Percentiles rank a stretch among this genome's conserved stretches.
Evolutionary conservation across 1,284 basidiomycete species (phyloP).

Genomic region (Leccinum cinnamomeum): DNA sequence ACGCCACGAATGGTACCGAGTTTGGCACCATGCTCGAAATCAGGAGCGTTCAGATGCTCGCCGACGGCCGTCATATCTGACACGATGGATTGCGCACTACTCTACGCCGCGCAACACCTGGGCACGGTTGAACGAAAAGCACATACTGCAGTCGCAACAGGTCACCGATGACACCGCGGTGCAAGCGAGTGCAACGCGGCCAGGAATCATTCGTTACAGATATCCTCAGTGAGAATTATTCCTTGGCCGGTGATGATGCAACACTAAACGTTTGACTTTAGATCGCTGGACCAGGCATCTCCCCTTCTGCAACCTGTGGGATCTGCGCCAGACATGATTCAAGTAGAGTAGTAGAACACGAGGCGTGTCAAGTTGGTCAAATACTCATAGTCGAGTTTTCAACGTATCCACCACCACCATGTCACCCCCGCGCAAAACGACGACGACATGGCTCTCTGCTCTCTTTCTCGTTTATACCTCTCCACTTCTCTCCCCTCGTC

Average conservation of each 20-base stretch:
- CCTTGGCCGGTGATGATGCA: not conserved
- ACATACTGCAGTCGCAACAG: constrained; percentile 51
- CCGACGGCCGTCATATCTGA: constrained; percentile 77
- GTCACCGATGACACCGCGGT: constrained; percentile 46
- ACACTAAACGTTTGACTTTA: constrained; percentile 6
- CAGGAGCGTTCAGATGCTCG: constrained; percentile 80
- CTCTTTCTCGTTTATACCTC: constrained; percentile 33
- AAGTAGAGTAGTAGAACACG: not conserved
- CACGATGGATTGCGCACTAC: constrained; percentile 61
- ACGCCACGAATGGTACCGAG: constrained; percentile 52
- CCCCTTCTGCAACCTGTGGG: constrained; percentile 36
- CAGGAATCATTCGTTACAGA: constrained; percentile 58
- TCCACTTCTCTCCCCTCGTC: constrained; percentile 73
- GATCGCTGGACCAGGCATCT: constrained; percentile 33
- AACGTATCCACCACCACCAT: constrained; percentile 6
- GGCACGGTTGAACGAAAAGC: constrained; percentile 53
- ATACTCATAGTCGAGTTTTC: not conserved
- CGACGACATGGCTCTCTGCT: constrained; percentile 15
- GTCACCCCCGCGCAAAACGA: not conserved
- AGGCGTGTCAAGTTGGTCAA: not conserved
- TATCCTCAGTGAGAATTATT: constrained; percentile 62
- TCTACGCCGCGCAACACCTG: constrained; percentile 49
- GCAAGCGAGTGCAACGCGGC: constrained; percentile 50
- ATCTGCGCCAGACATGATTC: constrained; percentile 3
- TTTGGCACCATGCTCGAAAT: constrained; percentile 96